phyloP scores from a whole-genome alignment of 2,329 filamentous ascomycete genomes.

The Meredithiella fracta region DNA sequence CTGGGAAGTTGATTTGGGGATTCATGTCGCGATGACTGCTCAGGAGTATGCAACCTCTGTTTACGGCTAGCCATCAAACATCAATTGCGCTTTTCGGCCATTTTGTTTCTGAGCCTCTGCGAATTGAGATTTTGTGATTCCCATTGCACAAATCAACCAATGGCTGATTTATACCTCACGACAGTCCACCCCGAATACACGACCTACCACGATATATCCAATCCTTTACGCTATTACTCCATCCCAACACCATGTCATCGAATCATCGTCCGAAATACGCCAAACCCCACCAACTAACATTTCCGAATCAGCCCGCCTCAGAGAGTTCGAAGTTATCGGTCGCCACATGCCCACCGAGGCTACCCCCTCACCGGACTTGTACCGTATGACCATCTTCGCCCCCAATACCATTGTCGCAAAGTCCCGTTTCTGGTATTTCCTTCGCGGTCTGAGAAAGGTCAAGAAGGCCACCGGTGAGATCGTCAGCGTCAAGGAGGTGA shows the following conservation, averaged over 20 bases:
- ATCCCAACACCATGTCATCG: background rate
- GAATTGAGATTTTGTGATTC: background rate
- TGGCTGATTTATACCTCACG: no score
- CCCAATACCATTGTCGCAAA: slow-evolving; percentile 96
- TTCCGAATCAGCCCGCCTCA: slow-evolving; percentile 68
- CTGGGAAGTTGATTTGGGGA: background rate
- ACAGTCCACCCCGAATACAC: no score
- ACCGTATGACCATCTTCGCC: slow-evolving; percentile 99
- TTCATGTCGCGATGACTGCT: background rate
- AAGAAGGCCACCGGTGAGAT: slow-evolving; percentile 99
- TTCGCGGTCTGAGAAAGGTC: slow-evolving; percentile 97
- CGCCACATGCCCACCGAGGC: slow-evolving; percentile 95
- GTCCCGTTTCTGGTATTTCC: slow-evolving; percentile 99
- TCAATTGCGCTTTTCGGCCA: background rate
- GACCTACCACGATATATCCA: no score
- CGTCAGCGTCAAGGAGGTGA: slow-evolving; percentile 86
- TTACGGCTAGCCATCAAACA: no score
- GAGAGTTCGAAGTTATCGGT: slow-evolving; percentile 99
- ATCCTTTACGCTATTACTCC: background rate
- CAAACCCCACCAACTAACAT: slow-evolving; percentile 20
- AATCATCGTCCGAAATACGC: slow-evolving; percentile 2
- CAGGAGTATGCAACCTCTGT: background rate
- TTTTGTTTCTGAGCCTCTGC: background rate
- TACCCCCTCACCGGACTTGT: slow-evolving; percentile 94
- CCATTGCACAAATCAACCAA: background rate